Evolutionary conservation across 2,329 filamentous ascomycete species (phyloP), one percentile per base, ranked within the genome.

Genomic region (Pyricularia pennisetigena): DNA sequence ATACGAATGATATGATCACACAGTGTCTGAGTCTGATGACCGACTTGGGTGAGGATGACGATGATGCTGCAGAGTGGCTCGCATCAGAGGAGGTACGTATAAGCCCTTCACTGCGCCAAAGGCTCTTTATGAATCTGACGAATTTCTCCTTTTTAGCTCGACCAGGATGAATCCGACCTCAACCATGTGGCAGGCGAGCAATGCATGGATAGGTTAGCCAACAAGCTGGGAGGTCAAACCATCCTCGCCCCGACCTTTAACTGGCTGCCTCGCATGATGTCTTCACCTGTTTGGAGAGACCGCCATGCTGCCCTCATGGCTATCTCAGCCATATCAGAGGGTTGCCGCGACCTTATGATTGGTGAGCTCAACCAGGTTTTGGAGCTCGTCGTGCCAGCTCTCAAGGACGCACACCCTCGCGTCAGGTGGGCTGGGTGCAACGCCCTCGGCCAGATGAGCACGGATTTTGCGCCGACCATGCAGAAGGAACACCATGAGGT

Each of bases 381-480:
- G 65, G 93, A 97, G 71, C 85, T 99, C 68, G 94, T 99, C n/a
- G 88, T 97, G 66, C 95, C 95, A 20, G 91, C 94, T 49, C 85
- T 99, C 49, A 89, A 90, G 74, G 94, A 99, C 76, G 86, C 91
- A 57, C 95, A 99, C 76, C 92, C 95, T 59, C 92, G 95, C 76
- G 95, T 99, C 68, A 90, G 94, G 74, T 99, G 96, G 89, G 95
- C 95, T 67, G 95, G 94, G 41, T 99, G 95, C 82, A 98, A 99
- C 76, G 95, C 95, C 61, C 86, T 99, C n/a, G 95, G 95, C 30
- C 95, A 99, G 79, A 99, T 99, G 95, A 98, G 94, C 81, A 99
- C 95, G 35, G 95, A 99, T 76, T 99, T 99, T 78, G 94, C 96
- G 14, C 94, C 94, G 14, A 96, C 91, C 12, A 98, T 99, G 94